Evolutionary conservation across 495 filamentous ascomycete species (phyloP).

Genomic region (Annulohypoxylon nitens): DNA sequence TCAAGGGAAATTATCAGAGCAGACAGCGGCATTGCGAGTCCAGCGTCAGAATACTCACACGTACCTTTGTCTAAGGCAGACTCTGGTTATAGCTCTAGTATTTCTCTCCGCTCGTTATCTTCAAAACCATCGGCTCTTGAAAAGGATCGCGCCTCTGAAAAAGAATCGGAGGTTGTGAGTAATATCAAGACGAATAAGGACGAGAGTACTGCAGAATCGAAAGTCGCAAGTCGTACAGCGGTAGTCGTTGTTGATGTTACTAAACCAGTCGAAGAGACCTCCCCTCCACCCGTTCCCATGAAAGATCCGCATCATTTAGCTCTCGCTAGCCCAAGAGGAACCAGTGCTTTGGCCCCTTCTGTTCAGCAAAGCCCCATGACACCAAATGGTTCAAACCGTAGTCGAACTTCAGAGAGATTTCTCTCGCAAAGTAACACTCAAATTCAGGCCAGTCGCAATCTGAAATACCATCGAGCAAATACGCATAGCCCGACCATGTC

Average conservation of each 20-base stretch:
- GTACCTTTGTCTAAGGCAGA: constrained; percentile 65
- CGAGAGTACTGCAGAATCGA: background rate
- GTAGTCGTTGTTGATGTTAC: background rate
- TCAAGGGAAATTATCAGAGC: constrained; percentile 51
- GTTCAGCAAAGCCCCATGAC: constrained; percentile 18
- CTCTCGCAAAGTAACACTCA: constrained; percentile 17
- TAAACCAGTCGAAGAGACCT: background rate
- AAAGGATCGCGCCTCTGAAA: constrained; percentile 34
- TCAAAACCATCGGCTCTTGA: constrained; percentile 37
- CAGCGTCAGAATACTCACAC: constrained; percentile 51
- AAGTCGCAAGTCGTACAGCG: constrained; percentile 1
- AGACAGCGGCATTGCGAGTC: constrained; percentile 61
- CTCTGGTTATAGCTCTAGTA: constrained; percentile 69
- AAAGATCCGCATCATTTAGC: constrained; percentile 35
- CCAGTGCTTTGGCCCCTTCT: constrained; percentile 16
- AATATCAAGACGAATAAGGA: constrained; percentile 12
- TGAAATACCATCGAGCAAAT: constrained; percentile 6
- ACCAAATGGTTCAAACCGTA: background rate
- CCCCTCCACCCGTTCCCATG: constrained; percentile 43
- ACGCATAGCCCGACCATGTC: constrained; percentile 29
- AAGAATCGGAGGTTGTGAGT: constrained; percentile 17
- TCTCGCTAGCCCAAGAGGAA: constrained; percentile 15
- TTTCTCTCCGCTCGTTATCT: constrained; percentile 62
- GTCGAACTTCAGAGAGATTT: constrained; percentile 9
- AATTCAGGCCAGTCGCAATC: background rate